Evolutionary conservation across 1,284 basidiomycete genomes (phyloP).

Genomic region (Boletus semigastroideus): DNA sequence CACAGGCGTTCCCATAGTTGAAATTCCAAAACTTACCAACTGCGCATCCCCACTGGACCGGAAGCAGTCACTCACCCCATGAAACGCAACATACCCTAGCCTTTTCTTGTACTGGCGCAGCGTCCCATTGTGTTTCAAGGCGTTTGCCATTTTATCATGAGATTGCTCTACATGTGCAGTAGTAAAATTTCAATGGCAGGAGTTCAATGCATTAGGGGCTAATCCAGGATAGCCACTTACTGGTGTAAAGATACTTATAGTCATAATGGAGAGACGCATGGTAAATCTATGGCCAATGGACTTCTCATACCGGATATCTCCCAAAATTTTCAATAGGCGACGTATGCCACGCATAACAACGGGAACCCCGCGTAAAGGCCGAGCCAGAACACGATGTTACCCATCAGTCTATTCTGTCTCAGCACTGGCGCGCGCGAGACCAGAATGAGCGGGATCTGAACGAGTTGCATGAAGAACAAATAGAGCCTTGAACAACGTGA

Average conservation of each 20-base stretch:
- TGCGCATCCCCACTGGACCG: neutral
- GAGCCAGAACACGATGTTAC: constrained; percentile 90
- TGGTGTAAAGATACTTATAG: neutral
- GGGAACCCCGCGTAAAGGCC: constrained; percentile 92
- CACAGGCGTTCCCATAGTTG: neutral
- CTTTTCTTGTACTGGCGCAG: neutral
- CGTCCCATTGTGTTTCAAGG: neutral
- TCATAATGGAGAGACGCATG: neutral
- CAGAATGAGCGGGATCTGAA: constrained; percentile 90
- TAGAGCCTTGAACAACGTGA: constrained; percentile 53
- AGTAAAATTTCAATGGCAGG: neutral
- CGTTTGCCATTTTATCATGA: neutral
- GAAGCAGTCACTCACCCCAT: neutral
- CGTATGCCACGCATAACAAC: constrained; percentile 84
- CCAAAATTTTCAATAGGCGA: constrained; percentile 70
- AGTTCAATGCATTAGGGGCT: neutral
- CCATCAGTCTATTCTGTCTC: constrained; percentile 76
- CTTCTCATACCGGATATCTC: constrained; percentile 44
- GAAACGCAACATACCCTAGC: neutral
- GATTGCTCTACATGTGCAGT: neutral
- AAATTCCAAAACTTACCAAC: neutral
- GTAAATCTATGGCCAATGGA: constrained; percentile 8
- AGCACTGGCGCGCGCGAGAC: constrained; percentile 75
- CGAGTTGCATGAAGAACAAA: constrained; percentile 76
- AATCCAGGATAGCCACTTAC: constrained; percentile 9